Base-by-base conservation (phyloP, 495 filamentous ascomycete species). In the Bombardia bombarda region DNA sequence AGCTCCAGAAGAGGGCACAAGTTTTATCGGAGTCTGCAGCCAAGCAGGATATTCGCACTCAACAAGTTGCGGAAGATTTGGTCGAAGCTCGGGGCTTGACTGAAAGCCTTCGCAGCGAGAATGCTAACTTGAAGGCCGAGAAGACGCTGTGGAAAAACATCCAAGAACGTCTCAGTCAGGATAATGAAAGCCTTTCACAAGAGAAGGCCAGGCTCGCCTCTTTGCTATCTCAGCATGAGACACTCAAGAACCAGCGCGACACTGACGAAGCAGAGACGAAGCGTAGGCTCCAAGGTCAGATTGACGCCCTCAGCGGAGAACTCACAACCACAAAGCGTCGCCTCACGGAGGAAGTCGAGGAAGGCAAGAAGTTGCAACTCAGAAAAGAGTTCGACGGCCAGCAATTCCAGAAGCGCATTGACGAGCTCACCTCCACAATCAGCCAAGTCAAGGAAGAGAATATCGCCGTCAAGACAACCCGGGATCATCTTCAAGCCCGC, bases 1-100 rank as follows among this genome's bases (percentile, higher is more conserved):
- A 95, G 53, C 63, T 97, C 9, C 84, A 90, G 55, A 89, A 86
- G 65, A 76, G 88, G 24, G 81, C 77, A 22, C 79, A 87, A 40
- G 60, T 69, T 3, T 63, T 93, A 43, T 79, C 86, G 0, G 90
- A 97, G 50, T 79, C 75, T 32, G 82, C 86, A 10, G 87, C 87
- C 18, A 90, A 87, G 56, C 88, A 94, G 51, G 92, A 99, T 44
- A 65, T 95, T 25, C 79, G 77, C 30, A 90, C 82, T 10, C 92
- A 96, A 51, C 87, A 95, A 63, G 82, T 87, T 34, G 86, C 87
- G 0, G 93, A 99, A 64, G 90, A 99, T 52, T 72, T 96, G 0
- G 79, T 96, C 7, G 92, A 95, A 58, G 79, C 83, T 1, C 84
- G 83, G 51, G 84, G 80, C 44, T 60, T 90, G 26, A 67, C 81